Percentiles rank a stretch among this genome's conserved stretches.
Conservation (phyloP, 116 monocot species). For the Zostera marina region DNA sequence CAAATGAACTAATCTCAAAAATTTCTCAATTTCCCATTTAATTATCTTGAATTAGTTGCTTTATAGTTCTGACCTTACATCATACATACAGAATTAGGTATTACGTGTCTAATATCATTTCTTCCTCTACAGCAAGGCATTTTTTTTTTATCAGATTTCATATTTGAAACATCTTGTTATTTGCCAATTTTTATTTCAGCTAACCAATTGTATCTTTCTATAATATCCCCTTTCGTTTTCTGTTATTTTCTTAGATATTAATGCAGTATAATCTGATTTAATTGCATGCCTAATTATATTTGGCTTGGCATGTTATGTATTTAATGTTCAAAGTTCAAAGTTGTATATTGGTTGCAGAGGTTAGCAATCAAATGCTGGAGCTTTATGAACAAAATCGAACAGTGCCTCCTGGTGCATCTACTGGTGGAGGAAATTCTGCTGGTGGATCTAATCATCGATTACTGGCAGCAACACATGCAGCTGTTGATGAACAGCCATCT, state of each 20-base stretch:
- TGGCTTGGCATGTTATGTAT: not conserved
- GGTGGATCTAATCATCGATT: conserved; percentile 2
- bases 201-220: no score
- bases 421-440: conserved; percentile 9
- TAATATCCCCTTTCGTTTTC: no score
- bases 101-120: no score
- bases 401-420: conserved; percentile 5
- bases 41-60: no score
- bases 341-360: conserved; percentile 13
- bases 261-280: not conserved
- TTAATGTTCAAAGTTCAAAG: not conserved
- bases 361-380: conserved; percentile 35
- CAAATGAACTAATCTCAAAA: no score
- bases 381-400: conserved; percentile 24
- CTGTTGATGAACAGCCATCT: conserved; percentile 3
- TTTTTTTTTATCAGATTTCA: no score
- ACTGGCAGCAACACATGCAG: not conserved
- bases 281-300: not conserved
- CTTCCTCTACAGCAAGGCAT: no score
- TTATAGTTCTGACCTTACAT: no score
- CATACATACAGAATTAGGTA: no score
- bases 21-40: no score
- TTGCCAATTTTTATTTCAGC: no score
- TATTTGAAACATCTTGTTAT: no score
- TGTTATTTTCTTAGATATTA: not conserved